Base-by-base conservation (phyloP, 495 filamentous ascomycete species). In the Aspergillus hancockii region DNA sequence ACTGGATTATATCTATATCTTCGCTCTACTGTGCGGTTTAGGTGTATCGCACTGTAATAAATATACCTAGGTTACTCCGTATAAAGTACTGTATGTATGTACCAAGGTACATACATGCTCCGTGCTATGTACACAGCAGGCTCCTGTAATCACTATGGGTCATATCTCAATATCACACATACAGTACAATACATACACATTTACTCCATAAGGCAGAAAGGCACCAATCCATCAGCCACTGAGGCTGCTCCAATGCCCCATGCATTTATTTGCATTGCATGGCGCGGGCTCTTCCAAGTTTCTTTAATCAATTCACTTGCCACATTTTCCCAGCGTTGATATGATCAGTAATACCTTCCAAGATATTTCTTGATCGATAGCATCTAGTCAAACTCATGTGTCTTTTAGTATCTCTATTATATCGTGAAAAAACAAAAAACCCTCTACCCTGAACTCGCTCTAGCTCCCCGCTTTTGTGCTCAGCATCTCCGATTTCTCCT, bases 221-320 rank as follows among this genome's bases (percentile, higher is more conserved):
- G 64, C 67, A 65, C 38, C 47, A 43, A 64, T 34, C 38, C 45
- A 52, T 31, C 56, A 71, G 60, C 62, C 58, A 54, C 60, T 41
- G 59, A 62, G 65, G 57, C 59, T 64, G 59, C 52, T 62, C 57
- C 55, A 40, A 60, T 54, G 55, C 38, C 5, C 60, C 60, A 41
- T 58, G 57, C 63, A 63, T 68, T 66, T 60, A 63, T 68, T 66
- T 60, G 58, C 58, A 64, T 63, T 54, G 58, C 70, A 67, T 67
- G 59, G 70, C 71, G 66, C 71, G 57, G 56, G 36, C n/a, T n/a
- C n/a, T n/a, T n/a, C n/a, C 45, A 68, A 64, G 25, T 43, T 38
- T 43, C 49, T 18, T 54, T 51, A 53, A 12, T 31, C 34, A 52
- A 38, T 52, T 22, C 28, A 36, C 31, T 53, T 14, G 23, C 51